Evolutionary conservation across 108 stramenopile genomes (phyloP).

Genomic region (Discostella stelligeroides): DNA sequence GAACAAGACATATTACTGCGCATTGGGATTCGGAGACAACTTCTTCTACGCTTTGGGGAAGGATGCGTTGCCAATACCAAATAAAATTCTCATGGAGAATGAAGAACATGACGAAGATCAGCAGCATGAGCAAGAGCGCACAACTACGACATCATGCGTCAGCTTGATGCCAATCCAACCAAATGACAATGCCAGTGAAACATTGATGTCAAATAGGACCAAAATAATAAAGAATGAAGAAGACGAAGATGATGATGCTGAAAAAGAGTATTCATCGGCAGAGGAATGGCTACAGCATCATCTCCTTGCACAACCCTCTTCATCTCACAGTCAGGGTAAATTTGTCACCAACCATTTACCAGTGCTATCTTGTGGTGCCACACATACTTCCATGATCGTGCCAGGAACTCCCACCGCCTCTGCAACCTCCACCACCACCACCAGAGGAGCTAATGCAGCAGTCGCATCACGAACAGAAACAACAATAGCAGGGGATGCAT

Average conservation of each 20-base stretch:
- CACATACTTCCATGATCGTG: conserved; percentile 44
- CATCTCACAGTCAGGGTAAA: neutral
- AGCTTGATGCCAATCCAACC: conserved; percentile 13
- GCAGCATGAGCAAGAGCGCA: neutral
- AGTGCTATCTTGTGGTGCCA: conserved; percentile 42
- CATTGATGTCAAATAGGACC: too few species aligned
- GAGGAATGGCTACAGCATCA: neutral
- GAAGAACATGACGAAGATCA: neutral
- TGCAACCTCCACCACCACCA: neutral
- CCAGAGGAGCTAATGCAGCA: conserved; percentile 1
- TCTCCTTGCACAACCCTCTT: neutral
- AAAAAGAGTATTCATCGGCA: neutral
- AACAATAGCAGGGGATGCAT: neutral
- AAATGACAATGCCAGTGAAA: neutral
- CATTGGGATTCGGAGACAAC: conserved; percentile 48
- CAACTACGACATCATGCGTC: neutral
- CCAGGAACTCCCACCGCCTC: neutral
- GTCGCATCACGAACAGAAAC: neutral
- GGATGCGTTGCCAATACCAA: conserved; percentile 34
- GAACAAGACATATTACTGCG: conserved; percentile 37
- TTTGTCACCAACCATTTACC: conserved; percentile 4
- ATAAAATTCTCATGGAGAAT: neutral
- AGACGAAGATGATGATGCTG: conserved; percentile 7
- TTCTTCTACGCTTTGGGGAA: conserved; percentile 49
- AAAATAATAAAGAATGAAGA: neutral